Base-by-base conservation (phyloP, 2,329 filamentous ascomycete species). In the Thielaviopsis populi region DNA sequence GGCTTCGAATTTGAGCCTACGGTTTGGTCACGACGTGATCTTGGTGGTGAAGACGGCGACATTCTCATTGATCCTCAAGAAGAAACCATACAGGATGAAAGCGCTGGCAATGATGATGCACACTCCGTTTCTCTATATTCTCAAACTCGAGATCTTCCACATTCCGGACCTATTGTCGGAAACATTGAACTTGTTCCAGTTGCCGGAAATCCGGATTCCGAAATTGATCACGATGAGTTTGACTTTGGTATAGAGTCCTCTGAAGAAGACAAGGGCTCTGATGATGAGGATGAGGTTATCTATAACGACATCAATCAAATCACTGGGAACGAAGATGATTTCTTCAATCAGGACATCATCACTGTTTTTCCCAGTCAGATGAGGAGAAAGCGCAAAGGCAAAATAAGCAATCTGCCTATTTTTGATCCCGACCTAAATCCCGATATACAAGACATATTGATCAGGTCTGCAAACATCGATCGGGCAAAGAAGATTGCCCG, bases 401-500 rank as follows among this genome's bases (percentile, higher is more conserved):
- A 27, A 10, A 24, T 30, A 33, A 50, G 59, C 33, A 19, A 30
- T 17, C 19, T 30, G 24, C 65, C 65, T 10, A 62, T 64, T 22
- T 60, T 63, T 33, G 48, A 65, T 37, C 42, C 19, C 63, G 76
- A 82, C 24, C 72, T 87, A 0, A 88, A 91, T 69, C 83, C 82
- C 0, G 88, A 91, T 62, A 72, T 89, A 0, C 83, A 86, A 68
- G 75, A 78, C 43, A 76, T 79, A 1, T 74, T 91, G 60, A 76
- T 82, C 64, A 74, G 72, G 15, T 76, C 82, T 1, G 89, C 83
- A 80, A 78, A 82, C 61, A 87, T 81, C 62, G 87, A 91, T 70
- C 80, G 87, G 6, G 74, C 81, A 15, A 87, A 83, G 72, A 94
- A 92, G 74, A 86, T 83, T 62, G 77, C 80, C 46, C 83, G 80